Base-by-base conservation (phyloP, 108 stramenopile species). In the Aurantiochytrium sp. region DNA sequence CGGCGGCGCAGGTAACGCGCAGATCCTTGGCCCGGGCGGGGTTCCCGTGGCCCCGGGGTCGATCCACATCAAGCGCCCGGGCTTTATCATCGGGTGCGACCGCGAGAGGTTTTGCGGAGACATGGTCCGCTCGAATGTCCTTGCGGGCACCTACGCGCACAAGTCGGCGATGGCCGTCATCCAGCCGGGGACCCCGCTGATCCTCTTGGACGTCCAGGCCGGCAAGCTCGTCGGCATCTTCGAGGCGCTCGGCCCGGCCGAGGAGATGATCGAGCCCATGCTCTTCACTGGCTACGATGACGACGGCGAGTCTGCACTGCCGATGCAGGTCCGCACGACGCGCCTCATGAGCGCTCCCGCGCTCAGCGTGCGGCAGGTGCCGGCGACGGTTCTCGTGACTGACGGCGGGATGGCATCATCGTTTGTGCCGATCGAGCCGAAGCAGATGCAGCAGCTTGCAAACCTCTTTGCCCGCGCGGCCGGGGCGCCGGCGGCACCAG, bases 121-220 rank as follows among this genome's bases (percentile, higher is more conserved):
- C 10, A 81, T 81, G 73, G 42, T 81, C 30, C 73, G 45, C 73
- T 48, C 42, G 15, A 17, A 42, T 41, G 42, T 81, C 12, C n/a
- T 81, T 6, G 73, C 73, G 10, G 73, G 73, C n/a, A 41, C 42
- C 15, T 41, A 81, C 12, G 39, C 73, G 10, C 39, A 81, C 15
- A 81, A 81, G 45, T 81, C 73, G 6, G 73, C 21, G 10, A 81
- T 81, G 73, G 39, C 73, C 39, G 73, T 81, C 42, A 81, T 81
- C 39, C 73, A 81, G 73, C 73, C 42, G 6, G 73, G 73, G 10
- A 81, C 73, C 10, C 45, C 39, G 10, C 39, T 81, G 50, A n/a
- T 81, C 8, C 73, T 81, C 24, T 42, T 81, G 0, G 73, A 81
- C 24, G 27, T 48, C 36, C n/a, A 41, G 45, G 73, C 39, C 24